phyloP scores from a whole-genome alignment of 768 basidiomycete species.

The Lyophyllum atratum region DNA sequence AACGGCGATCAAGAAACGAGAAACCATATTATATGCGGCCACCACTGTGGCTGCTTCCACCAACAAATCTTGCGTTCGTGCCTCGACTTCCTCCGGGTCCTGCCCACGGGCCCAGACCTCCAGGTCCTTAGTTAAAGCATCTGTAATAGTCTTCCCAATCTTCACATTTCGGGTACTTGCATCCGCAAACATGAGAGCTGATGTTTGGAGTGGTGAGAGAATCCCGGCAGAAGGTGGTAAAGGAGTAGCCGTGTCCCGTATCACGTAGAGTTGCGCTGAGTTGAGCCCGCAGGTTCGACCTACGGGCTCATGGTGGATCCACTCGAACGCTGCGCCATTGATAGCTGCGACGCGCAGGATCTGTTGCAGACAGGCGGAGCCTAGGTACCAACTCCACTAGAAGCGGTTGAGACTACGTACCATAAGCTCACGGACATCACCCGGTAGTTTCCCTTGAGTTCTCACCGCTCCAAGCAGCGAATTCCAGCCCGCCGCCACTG shows the following conservation, averaged over 20 bases:
- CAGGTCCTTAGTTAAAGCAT: slow-evolving; percentile 42
- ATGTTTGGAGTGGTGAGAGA: slow-evolving; percentile 48
- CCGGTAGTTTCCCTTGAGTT: slow-evolving; percentile 46
- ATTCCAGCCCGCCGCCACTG: slow-evolving; percentile 53
- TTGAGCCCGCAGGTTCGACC: slow-evolving; percentile 53
- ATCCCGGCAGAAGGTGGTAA: slow-evolving; percentile 39
- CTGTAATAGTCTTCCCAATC: slow-evolving; percentile 42
- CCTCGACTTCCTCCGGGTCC: slow-evolving; percentile 25
- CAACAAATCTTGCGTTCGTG: slow-evolving; percentile 42
- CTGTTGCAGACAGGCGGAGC: slow-evolving; percentile 22
- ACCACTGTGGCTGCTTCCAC: slow-evolving; percentile 57
- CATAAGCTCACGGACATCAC: slow-evolving; percentile 53
- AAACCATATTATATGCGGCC: slow-evolving; percentile 69
- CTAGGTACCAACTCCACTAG: background rate
- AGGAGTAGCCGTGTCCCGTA: slow-evolving; percentile 49
- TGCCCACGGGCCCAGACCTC: slow-evolving; percentile 21
- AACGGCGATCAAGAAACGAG: slow-evolving; percentile 60
- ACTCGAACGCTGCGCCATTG: slow-evolving; percentile 53
- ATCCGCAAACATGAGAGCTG: slow-evolving; percentile 61
- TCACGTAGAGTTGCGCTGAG: slow-evolving; percentile 52
- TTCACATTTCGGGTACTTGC: slow-evolving; percentile 51
- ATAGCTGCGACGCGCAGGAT: slow-evolving; percentile 53
- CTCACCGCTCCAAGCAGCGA: slow-evolving; percentile 50
- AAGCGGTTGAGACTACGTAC: slow-evolving; percentile 24
- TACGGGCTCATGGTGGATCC: slow-evolving; percentile 58